These are phyloP conservation scores for Dactylis glomerata DNA, from an alignment of 176 grass and related monocot genomes.

Conservation along the genomic window DNA sequence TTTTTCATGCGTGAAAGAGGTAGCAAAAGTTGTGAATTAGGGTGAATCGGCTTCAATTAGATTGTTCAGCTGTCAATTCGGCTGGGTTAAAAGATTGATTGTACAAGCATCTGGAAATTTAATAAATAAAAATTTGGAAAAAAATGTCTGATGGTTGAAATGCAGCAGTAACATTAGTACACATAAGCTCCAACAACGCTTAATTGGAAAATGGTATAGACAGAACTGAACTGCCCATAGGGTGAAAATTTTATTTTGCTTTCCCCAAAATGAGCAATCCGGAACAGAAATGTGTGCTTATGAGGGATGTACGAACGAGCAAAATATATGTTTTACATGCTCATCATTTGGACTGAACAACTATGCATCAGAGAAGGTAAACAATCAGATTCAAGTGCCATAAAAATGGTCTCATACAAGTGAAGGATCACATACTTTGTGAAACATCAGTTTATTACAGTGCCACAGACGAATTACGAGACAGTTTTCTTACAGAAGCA, in stretches of 20 bases:
- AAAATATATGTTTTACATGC: background rate
- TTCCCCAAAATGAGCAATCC: background rate
- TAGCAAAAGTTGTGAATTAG: background rate
- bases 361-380: slow-evolving; percentile 1
- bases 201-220: background rate
- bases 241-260: background rate
- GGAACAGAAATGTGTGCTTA: no score
- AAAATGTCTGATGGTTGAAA: background rate
- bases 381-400: slow-evolving; percentile 3
- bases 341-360: slow-evolving; percentile 5
- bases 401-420: background rate
- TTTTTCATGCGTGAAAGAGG: background rate
- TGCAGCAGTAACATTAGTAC: background rate
- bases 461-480: slow-evolving; percentile 10
- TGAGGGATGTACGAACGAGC: background rate
- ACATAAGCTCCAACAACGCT: background rate
- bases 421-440: slow-evolving; percentile 15
- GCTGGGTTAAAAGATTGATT: background rate
- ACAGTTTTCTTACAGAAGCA: slow-evolving; percentile 3
- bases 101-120: slow-evolving; percentile 1
- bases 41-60: slow-evolving; percentile 14
- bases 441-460: slow-evolving; percentile 49
- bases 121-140: background rate
- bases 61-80: slow-evolving; percentile 8
- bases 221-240: background rate